Conservation (phyloP, 2,329 filamentous ascomycete species). For the Trichophyton mentagrophytes region DNA sequence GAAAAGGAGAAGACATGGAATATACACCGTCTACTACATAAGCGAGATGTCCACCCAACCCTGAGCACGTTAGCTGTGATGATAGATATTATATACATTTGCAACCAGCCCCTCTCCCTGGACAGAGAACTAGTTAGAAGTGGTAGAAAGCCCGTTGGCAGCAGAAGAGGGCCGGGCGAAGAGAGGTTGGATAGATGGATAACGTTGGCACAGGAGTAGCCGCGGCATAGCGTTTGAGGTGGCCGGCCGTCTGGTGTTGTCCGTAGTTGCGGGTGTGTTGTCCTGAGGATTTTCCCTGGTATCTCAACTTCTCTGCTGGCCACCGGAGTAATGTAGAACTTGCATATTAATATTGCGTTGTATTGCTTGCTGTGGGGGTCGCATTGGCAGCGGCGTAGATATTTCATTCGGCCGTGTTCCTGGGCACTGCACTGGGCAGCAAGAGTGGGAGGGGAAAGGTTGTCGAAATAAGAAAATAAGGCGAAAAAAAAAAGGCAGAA, state of each 20-base stretch:
- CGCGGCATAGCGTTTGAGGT: neutral
- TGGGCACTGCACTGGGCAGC: too few relatives aligned
- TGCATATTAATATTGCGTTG: too few relatives aligned
- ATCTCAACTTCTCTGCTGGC: too few relatives aligned
- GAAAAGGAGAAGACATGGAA: neutral
- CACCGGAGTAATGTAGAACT: too few relatives aligned
- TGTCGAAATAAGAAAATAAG: too few relatives aligned
- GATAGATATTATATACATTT: slow-evolving; percentile 1
- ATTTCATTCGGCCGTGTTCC: too few relatives aligned
- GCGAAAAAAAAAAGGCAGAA: too few relatives aligned
- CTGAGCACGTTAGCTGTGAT: slow-evolving; percentile 3
- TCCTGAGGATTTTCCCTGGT: too few relatives aligned
- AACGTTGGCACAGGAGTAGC: neutral
- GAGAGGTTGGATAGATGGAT: neutral
- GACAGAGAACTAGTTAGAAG: neutral
- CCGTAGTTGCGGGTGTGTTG: too few relatives aligned
- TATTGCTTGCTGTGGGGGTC: too few relatives aligned
- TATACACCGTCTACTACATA: neutral
- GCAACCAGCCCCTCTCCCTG: neutral
- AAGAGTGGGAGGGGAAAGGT: too few relatives aligned
- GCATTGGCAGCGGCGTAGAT: too few relatives aligned
- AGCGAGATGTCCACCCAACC: slow-evolving; percentile 1
- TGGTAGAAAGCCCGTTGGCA: neutral
- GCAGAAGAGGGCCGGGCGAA: neutral
- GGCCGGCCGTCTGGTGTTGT: neutral